Evolutionary conservation across 352 stramenopile species (phyloP), one percentile per base, ranked within the genome.

Genomic region (Phytophthora pseudosyringae): DNA sequence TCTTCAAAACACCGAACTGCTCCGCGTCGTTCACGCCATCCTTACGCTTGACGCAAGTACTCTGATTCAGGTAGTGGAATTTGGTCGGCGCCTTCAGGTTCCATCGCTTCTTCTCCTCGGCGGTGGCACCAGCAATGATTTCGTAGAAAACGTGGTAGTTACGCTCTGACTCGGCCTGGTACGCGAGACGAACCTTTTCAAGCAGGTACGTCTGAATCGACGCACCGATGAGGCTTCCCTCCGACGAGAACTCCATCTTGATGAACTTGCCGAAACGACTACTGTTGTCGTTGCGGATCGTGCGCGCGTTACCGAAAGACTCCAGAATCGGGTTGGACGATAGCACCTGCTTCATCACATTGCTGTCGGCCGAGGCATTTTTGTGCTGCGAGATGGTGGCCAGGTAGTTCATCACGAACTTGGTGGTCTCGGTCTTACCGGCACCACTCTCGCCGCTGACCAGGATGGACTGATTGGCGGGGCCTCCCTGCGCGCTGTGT

Each of bases 241-340:
- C 62, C 7, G 78, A 49, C 13, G 71, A 91, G 71, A 99, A 99
- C 60, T 97, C 82, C 65, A 99, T 93, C 74, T 99, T 95, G 80
- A 99, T 99, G 54, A 98, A 99, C 72, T 99, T 99, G 50, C 97
- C 97, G 67, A 99, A 99, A 9, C 97, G 88, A 64, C 70, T 92
- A 36, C 90, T 98, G 75, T 99, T 99, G 78, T 99, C 93, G 76
- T 99, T 99, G 10, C 97, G 86, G 43, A 99, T 91, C 13, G 97
- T 99, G 32, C 96, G 89, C 36, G 97, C 96, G 70, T 99, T 99
- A 62, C 98, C 98, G 76, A 99, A 99, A 3, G 95, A 94, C 76
- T 99, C 98, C n/a, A 99, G 81, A 52, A 99, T 97, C 40, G 98
- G 97, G 76, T 99, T 99, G 5, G 95, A 98, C 45, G 93, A 98